Conservation (phyloP, 768 basidiomycete species). For the Dictyophora rubrovolvata region DNA sequence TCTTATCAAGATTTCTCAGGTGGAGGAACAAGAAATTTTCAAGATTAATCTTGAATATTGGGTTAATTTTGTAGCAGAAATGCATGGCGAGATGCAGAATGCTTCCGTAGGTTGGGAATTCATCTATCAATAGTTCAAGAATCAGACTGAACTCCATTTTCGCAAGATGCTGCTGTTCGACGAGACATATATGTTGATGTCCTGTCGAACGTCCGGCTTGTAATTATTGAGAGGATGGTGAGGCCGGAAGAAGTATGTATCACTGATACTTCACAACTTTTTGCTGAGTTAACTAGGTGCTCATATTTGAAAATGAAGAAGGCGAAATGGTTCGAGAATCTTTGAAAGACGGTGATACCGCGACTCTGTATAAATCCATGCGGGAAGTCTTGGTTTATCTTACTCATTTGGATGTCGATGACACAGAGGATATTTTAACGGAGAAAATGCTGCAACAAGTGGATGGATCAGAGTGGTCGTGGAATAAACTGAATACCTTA, state of each 20-base stretch:
- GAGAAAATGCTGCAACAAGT: conserved; percentile 97
- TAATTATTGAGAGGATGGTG: conserved; percentile 98
- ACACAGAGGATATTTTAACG: conserved; percentile 95
- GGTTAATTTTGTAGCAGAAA: conserved; percentile 87
- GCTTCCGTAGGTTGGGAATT: conserved; percentile 76
- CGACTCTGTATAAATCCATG: conserved; percentile 98
- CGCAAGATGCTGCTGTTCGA: conserved; percentile 69
- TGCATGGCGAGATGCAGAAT: conserved; percentile 95
- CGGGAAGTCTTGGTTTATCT: conserved; percentile 95
- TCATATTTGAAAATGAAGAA: conserved; percentile 98
- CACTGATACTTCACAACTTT: not conserved
- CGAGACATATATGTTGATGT: conserved; percentile 97
- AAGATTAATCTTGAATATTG: conserved; percentile 99
- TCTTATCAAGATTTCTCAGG: conserved; percentile 96
- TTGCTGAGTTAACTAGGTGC: conserved; percentile 44
- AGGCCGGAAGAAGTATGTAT: conserved; percentile 90
- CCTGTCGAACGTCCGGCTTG: conserved; percentile 83
- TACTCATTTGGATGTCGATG: conserved; percentile 90
- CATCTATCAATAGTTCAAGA: conserved; percentile 82
- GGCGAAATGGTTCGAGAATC: conserved; percentile 99
- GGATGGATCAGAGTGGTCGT: conserved; percentile 96
- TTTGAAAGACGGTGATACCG: conserved; percentile 98
- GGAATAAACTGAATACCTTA: conserved; percentile 97
- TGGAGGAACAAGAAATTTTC: conserved; percentile 98
- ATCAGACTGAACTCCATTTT: conserved; percentile 61